Evolutionary conservation across 139 green algal species (phyloP).

Genomic region (Chlorella sorokiniana): DNA sequence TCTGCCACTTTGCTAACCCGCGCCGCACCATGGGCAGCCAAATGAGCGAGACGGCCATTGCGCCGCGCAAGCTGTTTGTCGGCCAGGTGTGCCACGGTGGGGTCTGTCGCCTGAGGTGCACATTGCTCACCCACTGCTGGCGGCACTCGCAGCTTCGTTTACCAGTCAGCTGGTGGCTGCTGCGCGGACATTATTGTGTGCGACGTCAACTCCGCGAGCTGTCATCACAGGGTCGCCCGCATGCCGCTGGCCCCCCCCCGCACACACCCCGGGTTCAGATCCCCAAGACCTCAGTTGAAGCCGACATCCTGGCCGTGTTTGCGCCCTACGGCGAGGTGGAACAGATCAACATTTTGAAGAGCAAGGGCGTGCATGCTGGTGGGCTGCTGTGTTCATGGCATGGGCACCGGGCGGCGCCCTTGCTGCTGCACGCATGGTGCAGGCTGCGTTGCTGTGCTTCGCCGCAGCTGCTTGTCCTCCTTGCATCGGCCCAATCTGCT

Average conservation of each 20-base stretch:
- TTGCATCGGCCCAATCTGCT: no score
- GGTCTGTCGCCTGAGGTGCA: background rate
- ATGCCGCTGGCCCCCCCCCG: background rate
- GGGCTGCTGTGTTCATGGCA: no score
- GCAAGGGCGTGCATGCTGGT: constrained; percentile 28
- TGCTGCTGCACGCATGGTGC: no score
- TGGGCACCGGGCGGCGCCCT: background rate
- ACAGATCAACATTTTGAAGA: constrained; percentile 68
- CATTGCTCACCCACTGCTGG: no score
- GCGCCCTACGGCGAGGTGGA: constrained; percentile 76
- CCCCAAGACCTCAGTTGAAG: constrained; percentile 60
- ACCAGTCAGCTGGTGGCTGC: no score
- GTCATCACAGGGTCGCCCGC: background rate
- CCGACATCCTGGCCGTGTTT: constrained; percentile 73
- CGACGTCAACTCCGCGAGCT: no score
- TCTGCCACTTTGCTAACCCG: constrained; percentile 88
- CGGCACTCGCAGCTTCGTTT: no score
- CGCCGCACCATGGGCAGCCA: constrained; percentile 49
- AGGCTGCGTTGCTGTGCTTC: no score
- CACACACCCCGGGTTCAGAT: constrained; percentile 72
- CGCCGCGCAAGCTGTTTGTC: constrained; percentile 89
- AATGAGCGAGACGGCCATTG: constrained; percentile 66
- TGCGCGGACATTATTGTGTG: no score
- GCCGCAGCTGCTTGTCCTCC: no score
- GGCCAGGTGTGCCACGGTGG: constrained; percentile 69